Evolutionary conservation across 106 monocot species (phyloP).

Genomic region (Allium fistulosum): DNA sequence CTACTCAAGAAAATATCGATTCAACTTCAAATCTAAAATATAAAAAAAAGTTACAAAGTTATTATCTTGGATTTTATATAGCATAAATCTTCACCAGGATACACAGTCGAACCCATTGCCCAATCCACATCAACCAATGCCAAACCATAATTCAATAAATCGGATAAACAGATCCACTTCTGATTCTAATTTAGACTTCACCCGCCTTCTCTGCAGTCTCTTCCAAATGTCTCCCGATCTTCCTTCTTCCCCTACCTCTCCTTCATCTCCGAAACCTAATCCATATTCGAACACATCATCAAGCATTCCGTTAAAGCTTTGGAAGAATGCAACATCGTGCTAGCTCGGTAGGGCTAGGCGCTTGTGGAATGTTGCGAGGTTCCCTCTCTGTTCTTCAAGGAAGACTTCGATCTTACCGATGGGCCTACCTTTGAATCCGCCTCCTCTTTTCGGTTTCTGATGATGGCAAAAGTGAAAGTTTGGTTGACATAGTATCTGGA

Average conservation of each 20-base stretch:
- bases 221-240: slow-evolving; percentile 40
- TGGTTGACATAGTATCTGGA: slow-evolving; percentile 84
- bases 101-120: background rate
- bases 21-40: no score
- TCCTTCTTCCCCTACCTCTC: slow-evolving; percentile 64
- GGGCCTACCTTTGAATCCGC: slow-evolving; percentile 71
- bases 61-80: no score
- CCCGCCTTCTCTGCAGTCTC: slow-evolving; percentile 18
- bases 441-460: slow-evolving; percentile 64
- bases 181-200: slow-evolving; percentile 28
- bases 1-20: no score
- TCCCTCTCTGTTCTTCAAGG: slow-evolving; percentile 90
- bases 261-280: slow-evolving; percentile 57
- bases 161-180: slow-evolving; percentile 13
- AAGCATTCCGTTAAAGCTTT: slow-evolving; percentile 33
- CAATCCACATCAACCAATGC: background rate
- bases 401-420: slow-evolving; percentile 81
- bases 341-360: slow-evolving; percentile 51
- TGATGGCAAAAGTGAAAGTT: slow-evolving; percentile 40
- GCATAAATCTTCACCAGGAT: no score
- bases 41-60: no score
- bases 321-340: slow-evolving; percentile 6
- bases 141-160: background rate
- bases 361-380: slow-evolving; percentile 86
- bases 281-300: slow-evolving; percentile 69